A percentile compares a stretch with the other conserved stretches of the same genome.
These are phyloP conservation scores for Exophiala sp. DNA, from an alignment of 2,329 filamentous ascomycete species.

Conservation along the genomic window DNA sequence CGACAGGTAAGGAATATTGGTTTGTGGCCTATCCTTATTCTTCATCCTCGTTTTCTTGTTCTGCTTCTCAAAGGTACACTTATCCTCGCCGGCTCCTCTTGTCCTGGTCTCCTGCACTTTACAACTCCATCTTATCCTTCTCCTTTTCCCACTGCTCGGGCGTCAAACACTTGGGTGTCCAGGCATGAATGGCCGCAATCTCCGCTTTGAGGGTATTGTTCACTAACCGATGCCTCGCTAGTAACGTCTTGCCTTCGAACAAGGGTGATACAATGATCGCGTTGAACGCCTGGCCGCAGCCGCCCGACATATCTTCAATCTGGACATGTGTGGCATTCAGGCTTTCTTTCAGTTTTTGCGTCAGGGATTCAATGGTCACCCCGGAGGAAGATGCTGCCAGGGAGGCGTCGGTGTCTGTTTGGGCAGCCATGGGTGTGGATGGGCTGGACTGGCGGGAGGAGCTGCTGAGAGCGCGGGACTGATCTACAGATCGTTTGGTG, in stretches of 20 bases:
- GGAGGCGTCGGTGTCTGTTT: constrained; percentile 26
- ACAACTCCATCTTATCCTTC: constrained; percentile 36
- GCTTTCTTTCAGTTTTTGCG: constrained; percentile 60
- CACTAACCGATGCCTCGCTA: constrained; percentile 80
- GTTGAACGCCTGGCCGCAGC: constrained; percentile 65
- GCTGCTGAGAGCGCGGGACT: not conserved
- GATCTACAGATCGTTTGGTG: too few relatives aligned
- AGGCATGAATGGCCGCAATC: constrained; percentile 86
- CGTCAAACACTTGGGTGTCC: constrained; percentile 90
- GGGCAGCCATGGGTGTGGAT: constrained; percentile 32
- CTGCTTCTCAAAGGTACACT: too few relatives aligned
- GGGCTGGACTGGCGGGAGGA: not conserved
- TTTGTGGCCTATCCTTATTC: too few relatives aligned
- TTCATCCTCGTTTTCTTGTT: too few relatives aligned
- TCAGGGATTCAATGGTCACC: constrained; percentile 69
- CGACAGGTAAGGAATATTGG: too few relatives aligned
- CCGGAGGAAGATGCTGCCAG: constrained; percentile 46
- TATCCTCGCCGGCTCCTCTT: too few relatives aligned
- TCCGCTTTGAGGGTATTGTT: constrained; percentile 78
- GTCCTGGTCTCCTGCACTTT: not conserved
- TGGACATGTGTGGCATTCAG: constrained; percentile 73
- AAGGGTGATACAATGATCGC: constrained; percentile 64
- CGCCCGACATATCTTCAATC: constrained; percentile 83
- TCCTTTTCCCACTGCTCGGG: constrained; percentile 80
- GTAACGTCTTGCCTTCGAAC: constrained; percentile 65